Conservation (phyloP, 2,329 filamentous ascomycete species). For the Stromatinia cepivora region DNA sequence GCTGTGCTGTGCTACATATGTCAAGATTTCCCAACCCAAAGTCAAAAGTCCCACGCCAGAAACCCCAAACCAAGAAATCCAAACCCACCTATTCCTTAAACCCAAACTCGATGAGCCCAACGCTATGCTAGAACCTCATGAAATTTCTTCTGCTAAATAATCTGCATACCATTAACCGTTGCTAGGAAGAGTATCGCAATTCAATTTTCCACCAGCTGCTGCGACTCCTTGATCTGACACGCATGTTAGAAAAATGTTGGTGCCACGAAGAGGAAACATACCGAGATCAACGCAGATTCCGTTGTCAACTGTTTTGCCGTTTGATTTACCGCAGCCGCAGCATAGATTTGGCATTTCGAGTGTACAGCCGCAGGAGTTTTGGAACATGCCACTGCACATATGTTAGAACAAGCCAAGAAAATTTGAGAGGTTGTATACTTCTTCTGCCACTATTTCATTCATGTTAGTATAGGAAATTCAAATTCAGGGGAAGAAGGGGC, state of each 20-base stretch:
- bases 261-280: not conserved
- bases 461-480: not conserved
- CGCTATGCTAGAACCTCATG: not conserved
- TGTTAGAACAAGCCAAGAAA: not conserved
- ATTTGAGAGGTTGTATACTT: not conserved
- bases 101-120: not conserved
- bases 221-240: constrained; percentile 7
- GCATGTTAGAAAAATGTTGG: not conserved
- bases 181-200: constrained; percentile 13
- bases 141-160: not conserved
- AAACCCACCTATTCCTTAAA: not conserved
- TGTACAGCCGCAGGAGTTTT: constrained; percentile 14
- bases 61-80: not conserved
- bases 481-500: not conserved
- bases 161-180: not conserved
- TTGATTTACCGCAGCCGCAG: constrained; percentile 4
- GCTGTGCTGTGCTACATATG: not conserved
- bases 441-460: constrained; percentile 1
- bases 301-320: not conserved
- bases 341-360: constrained; percentile 12
- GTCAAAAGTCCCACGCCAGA: not conserved
- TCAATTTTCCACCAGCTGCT: constrained; percentile 1
- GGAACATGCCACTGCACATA: constrained; percentile 19
- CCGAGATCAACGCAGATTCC: constrained; percentile 15
- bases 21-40: not conserved